Percentiles rank a stretch among this genome's conserved stretches.
These are phyloP conservation scores for Leccinum ochraceum DNA, from an alignment of 768 basidiomycete species.

Conservation along the genomic window DNA sequence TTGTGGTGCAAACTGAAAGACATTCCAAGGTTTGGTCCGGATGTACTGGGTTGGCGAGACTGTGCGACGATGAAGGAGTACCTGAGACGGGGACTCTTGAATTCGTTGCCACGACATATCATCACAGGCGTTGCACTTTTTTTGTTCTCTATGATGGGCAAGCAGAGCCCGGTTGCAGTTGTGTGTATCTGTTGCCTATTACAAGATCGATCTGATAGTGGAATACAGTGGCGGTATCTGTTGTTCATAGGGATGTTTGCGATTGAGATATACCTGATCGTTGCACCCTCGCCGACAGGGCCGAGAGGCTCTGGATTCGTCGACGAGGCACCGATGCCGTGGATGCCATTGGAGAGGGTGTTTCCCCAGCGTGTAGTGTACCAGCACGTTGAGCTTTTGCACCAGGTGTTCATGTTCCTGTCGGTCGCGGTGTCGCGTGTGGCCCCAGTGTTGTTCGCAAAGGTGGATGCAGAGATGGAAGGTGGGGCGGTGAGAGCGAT, in stretches of 20 bases:
- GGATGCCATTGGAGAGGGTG: conserved; percentile 38
- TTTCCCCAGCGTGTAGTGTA: conserved; percentile 70
- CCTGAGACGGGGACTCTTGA: conserved; percentile 62
- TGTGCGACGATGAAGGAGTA: conserved; percentile 73
- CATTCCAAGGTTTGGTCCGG: conserved; percentile 68
- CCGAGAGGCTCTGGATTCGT: conserved; percentile 22
- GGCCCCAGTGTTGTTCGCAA: conserved; percentile 63
- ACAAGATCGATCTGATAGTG: conserved; percentile 15
- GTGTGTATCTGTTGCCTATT: conserved; percentile 44
- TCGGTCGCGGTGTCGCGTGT: conserved; percentile 73
- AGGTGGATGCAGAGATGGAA: conserved; percentile 30
- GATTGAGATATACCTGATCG: conserved; percentile 64
- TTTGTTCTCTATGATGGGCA: conserved; percentile 63
- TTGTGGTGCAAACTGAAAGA: background rate
- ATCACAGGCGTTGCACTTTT: conserved; percentile 57
- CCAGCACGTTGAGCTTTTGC: conserved; percentile 78
- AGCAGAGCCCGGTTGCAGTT: conserved; percentile 59
- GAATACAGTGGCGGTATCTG: conserved; percentile 73
- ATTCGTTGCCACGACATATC: conserved; percentile 66
- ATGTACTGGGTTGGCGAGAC: conserved; percentile 64
- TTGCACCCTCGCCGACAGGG: conserved; percentile 42
- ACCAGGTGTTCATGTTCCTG: conserved; percentile 73
- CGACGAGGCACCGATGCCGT: conserved; percentile 15
- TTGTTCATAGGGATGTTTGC: conserved; percentile 63
- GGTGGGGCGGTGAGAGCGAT: conserved; percentile 36